Evolutionary conservation across 2,329 filamentous ascomycete species (phyloP).

Genomic region (Beauveria varroae): DNA sequence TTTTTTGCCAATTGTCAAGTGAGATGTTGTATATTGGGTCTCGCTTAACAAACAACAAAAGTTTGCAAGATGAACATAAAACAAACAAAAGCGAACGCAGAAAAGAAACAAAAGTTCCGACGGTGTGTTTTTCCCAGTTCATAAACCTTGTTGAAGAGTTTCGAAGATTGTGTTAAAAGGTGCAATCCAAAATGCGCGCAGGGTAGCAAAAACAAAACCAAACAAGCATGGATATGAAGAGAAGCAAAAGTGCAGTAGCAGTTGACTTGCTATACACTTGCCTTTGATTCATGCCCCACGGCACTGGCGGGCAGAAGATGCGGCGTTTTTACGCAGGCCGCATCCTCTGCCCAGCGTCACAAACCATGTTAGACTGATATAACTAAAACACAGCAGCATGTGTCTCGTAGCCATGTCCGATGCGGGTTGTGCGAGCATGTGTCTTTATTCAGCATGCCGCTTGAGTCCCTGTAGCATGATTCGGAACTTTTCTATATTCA

Average conservation of each 20-base stretch:
- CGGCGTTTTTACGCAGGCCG: conserved; percentile 1
- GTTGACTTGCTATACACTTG: not conserved
- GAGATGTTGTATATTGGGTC: conserved; percentile 11
- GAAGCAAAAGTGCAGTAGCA: not conserved
- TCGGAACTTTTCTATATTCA: conserved; percentile 12
- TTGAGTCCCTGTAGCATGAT: conserved; percentile 2
- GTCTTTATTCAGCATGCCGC: conserved; percentile 13
- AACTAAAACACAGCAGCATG: not conserved
- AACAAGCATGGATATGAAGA: not conserved
- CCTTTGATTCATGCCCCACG: not conserved
- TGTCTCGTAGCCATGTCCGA: conserved; percentile 4
- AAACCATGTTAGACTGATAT: conserved; percentile 6
- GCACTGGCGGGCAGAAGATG: not conserved
- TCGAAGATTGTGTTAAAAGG: conserved; percentile 3
- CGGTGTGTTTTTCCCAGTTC: conserved; percentile 4
- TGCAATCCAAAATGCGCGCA: conserved; percentile 4
- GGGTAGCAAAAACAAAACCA: not conserved
- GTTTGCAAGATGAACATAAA: conserved; percentile 10
- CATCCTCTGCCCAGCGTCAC: not conserved
- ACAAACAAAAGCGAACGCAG: conserved; percentile 6
- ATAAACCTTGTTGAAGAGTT: conserved; percentile 11
- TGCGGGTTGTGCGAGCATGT: conserved; percentile 7
- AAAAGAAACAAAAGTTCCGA: not conserved
- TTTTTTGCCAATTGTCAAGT: conserved; percentile 10
- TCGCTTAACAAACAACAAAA: conserved; percentile 10